Evolutionary conservation across 164 flowering plant genomes (phyloP).

Genomic region (Dillenia suffruticosa): DNA sequence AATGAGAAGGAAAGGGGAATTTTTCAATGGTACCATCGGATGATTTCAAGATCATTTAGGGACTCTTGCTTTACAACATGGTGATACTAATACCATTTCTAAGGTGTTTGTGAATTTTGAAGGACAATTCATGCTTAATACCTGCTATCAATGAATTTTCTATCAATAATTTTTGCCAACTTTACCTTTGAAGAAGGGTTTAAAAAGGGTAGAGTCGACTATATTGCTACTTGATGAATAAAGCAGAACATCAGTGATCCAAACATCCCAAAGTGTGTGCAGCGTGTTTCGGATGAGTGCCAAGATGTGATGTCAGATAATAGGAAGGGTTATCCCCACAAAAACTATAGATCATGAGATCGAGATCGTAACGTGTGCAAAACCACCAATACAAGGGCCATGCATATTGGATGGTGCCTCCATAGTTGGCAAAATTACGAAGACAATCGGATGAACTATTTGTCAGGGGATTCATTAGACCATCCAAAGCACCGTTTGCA

Average conservation of each 20-base stretch:
- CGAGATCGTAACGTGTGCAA: neutral
- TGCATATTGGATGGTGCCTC: slow-evolving; percentile 5
- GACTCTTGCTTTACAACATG: neutral
- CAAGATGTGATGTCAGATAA: slow-evolving; percentile 9
- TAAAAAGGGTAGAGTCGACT: neutral
- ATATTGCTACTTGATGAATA: neutral
- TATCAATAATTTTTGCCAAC: neutral
- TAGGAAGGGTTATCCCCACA: neutral
- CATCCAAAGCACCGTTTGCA: slow-evolving; percentile 2
- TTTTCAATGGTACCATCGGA: neutral
- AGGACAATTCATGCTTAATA: neutral
- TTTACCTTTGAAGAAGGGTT: neutral
- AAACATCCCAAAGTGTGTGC: neutral
- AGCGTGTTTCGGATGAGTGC: neutral
- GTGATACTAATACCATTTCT: neutral
- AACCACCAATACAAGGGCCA: neutral
- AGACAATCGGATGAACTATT: slow-evolving; percentile 1
- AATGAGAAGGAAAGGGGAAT: neutral
- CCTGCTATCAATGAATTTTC: neutral
- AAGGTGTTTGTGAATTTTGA: neutral
- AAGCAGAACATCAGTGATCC: neutral
- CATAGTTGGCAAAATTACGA: neutral
- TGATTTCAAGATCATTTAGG: neutral
- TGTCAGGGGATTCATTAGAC: neutral
- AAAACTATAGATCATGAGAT: slow-evolving; percentile 9